These are phyloP conservation scores for Solanum pinnatisectum DNA, from an alignment of 257 asterid genomes.

Conservation along the genomic window DNA sequence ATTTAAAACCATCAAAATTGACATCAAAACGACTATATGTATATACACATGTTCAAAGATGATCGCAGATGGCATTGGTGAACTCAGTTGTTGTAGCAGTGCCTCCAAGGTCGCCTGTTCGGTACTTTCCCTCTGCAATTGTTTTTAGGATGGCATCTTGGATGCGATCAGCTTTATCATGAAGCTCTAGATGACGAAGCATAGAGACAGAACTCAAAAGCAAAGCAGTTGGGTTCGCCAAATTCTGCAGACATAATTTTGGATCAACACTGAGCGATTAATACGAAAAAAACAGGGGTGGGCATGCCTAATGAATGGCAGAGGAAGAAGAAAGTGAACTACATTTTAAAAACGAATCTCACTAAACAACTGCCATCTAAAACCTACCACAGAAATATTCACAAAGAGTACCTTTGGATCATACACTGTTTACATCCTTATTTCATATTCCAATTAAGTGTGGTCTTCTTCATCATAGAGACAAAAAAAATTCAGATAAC, in stretches of 20 bases:
- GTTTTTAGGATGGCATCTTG: constrained; percentile 77
- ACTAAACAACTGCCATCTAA: not conserved
- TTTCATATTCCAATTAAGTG: not conserved
- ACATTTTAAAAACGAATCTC: not conserved
- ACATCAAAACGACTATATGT: not conserved
- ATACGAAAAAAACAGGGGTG: not conserved
- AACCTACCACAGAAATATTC: not conserved
- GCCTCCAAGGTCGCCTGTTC: constrained; percentile 96
- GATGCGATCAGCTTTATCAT: constrained; percentile 68
- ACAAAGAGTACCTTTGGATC: not conserved
- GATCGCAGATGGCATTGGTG: constrained; percentile 79
- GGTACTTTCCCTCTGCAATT: constrained; percentile 81
- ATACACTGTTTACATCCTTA: not conserved
- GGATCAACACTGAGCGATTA: not conserved
- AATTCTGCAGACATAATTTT: constrained; percentile 34
- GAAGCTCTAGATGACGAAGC: constrained; percentile 73
- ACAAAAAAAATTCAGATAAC: not conserved
- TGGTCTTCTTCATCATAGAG: not conserved
- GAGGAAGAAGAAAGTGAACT: not conserved
- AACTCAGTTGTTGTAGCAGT: constrained; percentile 66
- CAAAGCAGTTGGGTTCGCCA: constrained; percentile 96
- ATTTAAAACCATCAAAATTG: not conserved
- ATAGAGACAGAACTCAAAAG: constrained; percentile 76
- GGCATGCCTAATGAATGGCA: not conserved
- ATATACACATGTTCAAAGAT: constrained; percentile 30